Evolutionary conservation across 2,329 filamentous ascomycete genomes (phyloP).

Genomic region (Cyanodermella asteris): DNA sequence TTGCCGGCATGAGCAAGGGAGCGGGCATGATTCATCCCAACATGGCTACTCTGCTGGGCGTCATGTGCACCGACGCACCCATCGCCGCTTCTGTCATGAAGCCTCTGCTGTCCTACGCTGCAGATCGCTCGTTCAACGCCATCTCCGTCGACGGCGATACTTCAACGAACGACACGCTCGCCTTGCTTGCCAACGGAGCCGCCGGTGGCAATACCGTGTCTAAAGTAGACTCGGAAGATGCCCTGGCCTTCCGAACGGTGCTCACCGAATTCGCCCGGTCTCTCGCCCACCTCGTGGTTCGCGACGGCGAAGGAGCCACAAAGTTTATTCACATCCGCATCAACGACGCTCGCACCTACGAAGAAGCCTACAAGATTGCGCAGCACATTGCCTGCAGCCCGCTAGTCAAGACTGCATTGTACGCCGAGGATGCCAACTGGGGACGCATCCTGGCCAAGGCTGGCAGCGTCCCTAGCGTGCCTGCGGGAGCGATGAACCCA

Average conservation of each 20-base stretch:
- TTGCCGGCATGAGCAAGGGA: conserved; percentile 92
- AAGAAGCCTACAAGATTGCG: conserved; percentile 57
- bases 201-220: conserved; percentile 49
- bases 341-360: conserved; percentile 44
- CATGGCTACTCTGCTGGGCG: conserved; percentile 86
- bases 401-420: conserved; percentile 89
- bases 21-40: conserved; percentile 99
- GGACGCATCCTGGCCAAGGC: conserved; percentile 88
- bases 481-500: conserved; percentile 25
- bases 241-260: conserved; percentile 41
- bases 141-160: conserved; percentile 96
- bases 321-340: conserved; percentile 94
- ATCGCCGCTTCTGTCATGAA: conserved; percentile 47
- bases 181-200: conserved; percentile 84
- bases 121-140: conserved; percentile 78
- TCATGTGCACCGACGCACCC: conserved; percentile 79
- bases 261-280: conserved; percentile 61
- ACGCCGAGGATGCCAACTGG: conserved; percentile 97
- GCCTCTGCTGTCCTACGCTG: conserved; percentile 47
- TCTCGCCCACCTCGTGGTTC: conserved; percentile 78
- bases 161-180: conserved; percentile 90
- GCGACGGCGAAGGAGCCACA: conserved; percentile 90
- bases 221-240: conserved; percentile 23
- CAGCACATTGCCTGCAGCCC: conserved; percentile 77
- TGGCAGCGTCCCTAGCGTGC: conserved; percentile 21